Conservation (phyloP, 441 rosid species). For the Croton laevigatus region DNA sequence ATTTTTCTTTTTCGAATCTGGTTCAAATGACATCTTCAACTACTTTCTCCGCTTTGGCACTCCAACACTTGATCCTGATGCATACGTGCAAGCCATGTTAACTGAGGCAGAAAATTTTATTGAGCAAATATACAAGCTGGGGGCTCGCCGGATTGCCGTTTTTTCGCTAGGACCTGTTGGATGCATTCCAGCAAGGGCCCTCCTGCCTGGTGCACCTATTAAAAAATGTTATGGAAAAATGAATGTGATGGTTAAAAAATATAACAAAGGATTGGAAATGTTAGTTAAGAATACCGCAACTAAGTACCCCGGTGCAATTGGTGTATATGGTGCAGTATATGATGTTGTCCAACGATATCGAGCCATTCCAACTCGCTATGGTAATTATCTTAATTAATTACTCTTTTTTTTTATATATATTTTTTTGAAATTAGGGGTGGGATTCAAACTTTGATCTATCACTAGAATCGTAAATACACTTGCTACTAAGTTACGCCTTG, state of each 20-base stretch:
- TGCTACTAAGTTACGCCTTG: too few relatives aligned
- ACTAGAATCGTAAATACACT: too few relatives aligned
- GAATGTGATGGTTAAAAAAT: constrained; percentile 55
- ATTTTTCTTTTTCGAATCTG: constrained; percentile 51
- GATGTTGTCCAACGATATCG: constrained; percentile 41
- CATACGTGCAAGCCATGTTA: constrained; percentile 44
- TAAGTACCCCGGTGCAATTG: constrained; percentile 41
- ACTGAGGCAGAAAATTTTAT: constrained; percentile 29
- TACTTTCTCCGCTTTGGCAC: constrained; percentile 37
- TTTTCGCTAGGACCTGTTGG: constrained; percentile 52
- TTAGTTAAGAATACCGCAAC: constrained; percentile 34
- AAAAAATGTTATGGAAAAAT: constrained; percentile 44
- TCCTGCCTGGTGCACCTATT: constrained; percentile 40
- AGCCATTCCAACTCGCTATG: constrained; percentile 44
- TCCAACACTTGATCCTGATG: constrained; percentile 36
- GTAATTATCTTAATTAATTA: constrained; percentile 25
- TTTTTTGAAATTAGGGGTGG: too few relatives aligned
- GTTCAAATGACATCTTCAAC: constrained; percentile 61
- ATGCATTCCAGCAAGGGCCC: constrained; percentile 53
- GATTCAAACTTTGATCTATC: too few relatives aligned
- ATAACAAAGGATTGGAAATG: constrained; percentile 41
- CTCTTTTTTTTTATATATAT: too few relatives aligned
- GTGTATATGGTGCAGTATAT: constrained; percentile 51
- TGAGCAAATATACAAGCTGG: constrained; percentile 36
- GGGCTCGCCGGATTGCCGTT: constrained; percentile 43